Evolutionary conservation across 495 filamentous ascomycete species (phyloP), one percentile per base, ranked within the genome.

Genomic region (Penicillium longicatenatum): DNA sequence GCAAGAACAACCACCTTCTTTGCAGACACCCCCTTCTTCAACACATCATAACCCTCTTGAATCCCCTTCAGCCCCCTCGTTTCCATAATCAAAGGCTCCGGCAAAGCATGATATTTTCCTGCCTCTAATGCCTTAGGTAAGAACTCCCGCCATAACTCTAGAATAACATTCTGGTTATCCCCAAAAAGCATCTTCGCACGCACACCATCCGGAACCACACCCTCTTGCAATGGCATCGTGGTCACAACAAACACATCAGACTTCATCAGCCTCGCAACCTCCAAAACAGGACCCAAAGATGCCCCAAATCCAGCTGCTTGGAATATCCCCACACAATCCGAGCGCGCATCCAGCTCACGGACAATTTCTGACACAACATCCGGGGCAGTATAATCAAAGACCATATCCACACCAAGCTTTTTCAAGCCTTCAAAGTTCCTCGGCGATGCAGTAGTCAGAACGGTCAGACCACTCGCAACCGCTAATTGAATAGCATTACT

Each of bases 401-500:
- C 81, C 21, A 70, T 60, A 31, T 47, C 68, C 5, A 84, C 86
- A 20, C 85, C 85, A 1, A 85, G 70, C 7, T 58, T 58, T 59
- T 76, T 78, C 26, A 81, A 60, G 54, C 75, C 74, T 3, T 77
- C 75, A 48, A 78, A 74, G 69, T 87, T 88, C 45, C 68, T 71
- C 16, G 65, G 61, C 3, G 74, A 79, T 0, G 80, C 76, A 0
- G 82, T 84, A 1, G 78, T 71, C 29, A 86, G 63, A 8, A 88
- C 84, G 17, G 78, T 75, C 6, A 77, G 70, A 2, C 85, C 85
- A 0, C 82, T 72, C 4, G 80, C 79, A 14, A 68, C 65, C 2
- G 80, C 82, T 26, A 86, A 76, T 60, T 88, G 86, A 52, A 86
- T 84, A 0, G 79, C 81, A 52, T 77, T 77, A 54, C 72, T 69